These are phyloP conservation scores for Tilletia caries DNA, from an alignment of 1,284 basidiomycete species.

Conservation along the genomic window DNA sequence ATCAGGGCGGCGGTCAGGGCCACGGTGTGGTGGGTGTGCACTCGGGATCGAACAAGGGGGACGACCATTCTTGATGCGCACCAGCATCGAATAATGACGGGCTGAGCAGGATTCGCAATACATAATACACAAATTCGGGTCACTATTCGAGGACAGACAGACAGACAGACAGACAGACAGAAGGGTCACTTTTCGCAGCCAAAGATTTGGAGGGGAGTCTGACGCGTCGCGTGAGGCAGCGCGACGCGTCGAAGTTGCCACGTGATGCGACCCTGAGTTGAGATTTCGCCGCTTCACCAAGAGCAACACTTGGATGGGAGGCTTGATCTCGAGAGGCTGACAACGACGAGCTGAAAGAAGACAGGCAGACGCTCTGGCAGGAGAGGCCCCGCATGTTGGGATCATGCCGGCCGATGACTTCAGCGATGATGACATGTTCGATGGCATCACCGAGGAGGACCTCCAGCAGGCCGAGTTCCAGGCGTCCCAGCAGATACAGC, in stretches of 20 bases:
- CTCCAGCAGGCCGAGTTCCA: constrained; percentile 9
- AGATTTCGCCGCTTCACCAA: too few relatives aligned
- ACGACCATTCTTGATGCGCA: neutral
- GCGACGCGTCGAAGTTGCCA: too few relatives aligned
- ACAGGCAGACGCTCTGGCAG: neutral
- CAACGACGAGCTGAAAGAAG: neutral
- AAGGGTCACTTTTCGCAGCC: too few relatives aligned
- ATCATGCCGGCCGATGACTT: constrained; percentile 7
- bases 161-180: too few relatives aligned
- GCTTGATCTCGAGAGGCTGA: too few relatives aligned
- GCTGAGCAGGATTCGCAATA: too few relatives aligned
- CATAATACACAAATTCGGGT: too few relatives aligned
- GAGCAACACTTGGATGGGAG: too few relatives aligned
- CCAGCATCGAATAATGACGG: neutral
- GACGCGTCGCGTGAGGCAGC: too few relatives aligned
- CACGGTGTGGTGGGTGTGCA: constrained; percentile 11
- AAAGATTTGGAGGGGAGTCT: too few relatives aligned
- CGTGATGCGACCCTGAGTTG: too few relatives aligned
- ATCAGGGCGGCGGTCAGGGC: neutral
- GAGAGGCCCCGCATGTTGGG: neutral
- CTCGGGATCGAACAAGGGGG: neutral
- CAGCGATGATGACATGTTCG: constrained; percentile 7
- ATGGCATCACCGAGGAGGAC: constrained; percentile 13
- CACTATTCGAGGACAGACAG: too few relatives aligned
- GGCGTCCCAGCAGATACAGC: constrained; percentile 3